phyloP scores from a whole-genome alignment of 148 eudicot genomes.

The Vaccinium corymbosum region DNA sequence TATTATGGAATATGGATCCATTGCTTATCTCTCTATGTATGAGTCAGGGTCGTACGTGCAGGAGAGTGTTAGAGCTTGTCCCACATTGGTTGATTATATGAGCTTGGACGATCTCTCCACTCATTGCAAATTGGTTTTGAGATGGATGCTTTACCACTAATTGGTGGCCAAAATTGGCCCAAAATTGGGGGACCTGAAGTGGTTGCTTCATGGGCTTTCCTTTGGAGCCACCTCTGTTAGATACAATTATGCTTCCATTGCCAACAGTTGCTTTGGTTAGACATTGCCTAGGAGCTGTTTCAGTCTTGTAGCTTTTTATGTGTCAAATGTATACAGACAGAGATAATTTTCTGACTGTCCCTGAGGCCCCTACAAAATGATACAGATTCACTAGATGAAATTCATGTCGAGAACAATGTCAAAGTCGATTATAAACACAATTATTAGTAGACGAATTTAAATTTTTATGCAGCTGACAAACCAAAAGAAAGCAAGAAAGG shows the following conservation, averaged over 20 bases:
- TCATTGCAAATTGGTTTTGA: too few relatives aligned
- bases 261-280: neutral
- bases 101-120: too few relatives aligned
- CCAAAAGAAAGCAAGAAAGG: neutral
- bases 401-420: neutral
- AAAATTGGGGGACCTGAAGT: neutral
- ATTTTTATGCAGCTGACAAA: neutral
- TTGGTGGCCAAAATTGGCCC: neutral
- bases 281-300: neutral
- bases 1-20: too few relatives aligned
- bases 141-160: too few relatives aligned
- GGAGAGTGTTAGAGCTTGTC: neutral
- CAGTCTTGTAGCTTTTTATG: neutral
- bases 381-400: neutral
- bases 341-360: neutral
- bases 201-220: neutral
- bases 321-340: neutral
- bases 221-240: neutral
- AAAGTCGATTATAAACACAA: neutral
- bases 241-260: neutral
- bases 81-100: neutral
- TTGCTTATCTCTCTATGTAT: too few relatives aligned
- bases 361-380: neutral
- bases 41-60: too few relatives aligned
- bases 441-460: neutral